These are phyloP conservation scores for Saturnispora besseyi DNA, from an alignment of 805 yeast species.

Conservation along the genomic window DNA sequence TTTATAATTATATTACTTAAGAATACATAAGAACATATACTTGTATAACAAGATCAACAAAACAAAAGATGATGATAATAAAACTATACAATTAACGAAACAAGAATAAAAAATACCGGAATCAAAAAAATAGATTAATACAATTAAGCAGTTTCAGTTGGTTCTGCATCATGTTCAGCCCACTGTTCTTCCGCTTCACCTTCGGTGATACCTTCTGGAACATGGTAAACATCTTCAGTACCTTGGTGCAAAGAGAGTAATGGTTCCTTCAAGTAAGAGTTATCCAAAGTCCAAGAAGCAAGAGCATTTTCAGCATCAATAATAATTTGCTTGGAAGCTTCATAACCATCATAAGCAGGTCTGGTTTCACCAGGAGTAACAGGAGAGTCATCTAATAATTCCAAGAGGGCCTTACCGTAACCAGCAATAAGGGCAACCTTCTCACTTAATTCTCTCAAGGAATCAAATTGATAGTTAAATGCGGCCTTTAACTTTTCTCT, in stretches of 20 bases:
- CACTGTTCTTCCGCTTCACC: conserved; percentile 24
- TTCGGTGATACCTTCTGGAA: conserved; percentile 50
- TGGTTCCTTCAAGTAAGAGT: conserved; percentile 82
- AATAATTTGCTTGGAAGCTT: conserved; percentile 95
- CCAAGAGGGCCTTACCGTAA: conserved; percentile 95
- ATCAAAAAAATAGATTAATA: neutral
- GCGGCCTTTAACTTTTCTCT: conserved; percentile 98
- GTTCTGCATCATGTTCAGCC: conserved; percentile 12
- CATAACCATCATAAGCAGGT: conserved; percentile 97
- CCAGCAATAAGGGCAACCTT: conserved; percentile 96
- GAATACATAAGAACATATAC: neutral
- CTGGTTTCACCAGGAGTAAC: conserved; percentile 99
- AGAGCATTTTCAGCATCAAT: conserved; percentile 94
- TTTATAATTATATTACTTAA: neutral
- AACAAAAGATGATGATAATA: neutral
- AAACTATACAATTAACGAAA: neutral
- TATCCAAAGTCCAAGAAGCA: conserved; percentile 93
- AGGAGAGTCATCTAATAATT: conserved; percentile 91
- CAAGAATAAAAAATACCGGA: neutral
- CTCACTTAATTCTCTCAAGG: conserved; percentile 90
- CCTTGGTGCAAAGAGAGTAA: conserved; percentile 56
- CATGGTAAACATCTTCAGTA: conserved; percentile 41
- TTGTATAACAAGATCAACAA: neutral
- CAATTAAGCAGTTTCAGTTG: conserved; percentile 5
- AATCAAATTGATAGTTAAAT: conserved; percentile 92